These are phyloP conservation scores for Mortierella hygrophila DNA, from an alignment of 192 early-diverging fungal species.

Conservation along the genomic window DNA sequence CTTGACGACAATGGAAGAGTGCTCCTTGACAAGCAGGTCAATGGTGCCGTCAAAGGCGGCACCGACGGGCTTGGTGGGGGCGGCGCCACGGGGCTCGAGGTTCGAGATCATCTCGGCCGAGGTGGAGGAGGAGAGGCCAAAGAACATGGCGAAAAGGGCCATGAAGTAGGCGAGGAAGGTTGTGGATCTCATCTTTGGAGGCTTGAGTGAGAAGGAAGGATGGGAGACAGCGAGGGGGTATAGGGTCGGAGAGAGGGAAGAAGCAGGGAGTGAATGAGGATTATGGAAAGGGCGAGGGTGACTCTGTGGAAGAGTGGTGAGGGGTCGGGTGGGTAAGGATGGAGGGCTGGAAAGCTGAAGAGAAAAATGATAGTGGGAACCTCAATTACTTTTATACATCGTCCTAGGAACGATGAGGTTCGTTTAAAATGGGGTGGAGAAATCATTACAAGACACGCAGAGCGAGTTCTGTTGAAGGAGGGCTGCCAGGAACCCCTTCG, in stretches of 20 bases:
- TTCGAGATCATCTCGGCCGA: not conserved
- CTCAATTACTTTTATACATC: not conserved
- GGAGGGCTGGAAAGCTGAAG: slow-evolving; percentile 12
- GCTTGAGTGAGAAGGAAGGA: not conserved
- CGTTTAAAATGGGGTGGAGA: not conserved
- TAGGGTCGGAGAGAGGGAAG: not conserved
- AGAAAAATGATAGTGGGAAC: not conserved
- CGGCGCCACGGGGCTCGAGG: not conserved
- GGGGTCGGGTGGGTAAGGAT: not conserved
- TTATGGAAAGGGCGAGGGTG: not conserved
- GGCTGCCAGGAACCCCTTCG: not conserved
- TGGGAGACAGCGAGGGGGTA: not conserved
- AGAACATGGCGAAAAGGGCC: slow-evolving; percentile 3
- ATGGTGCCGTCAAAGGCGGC: not conserved
- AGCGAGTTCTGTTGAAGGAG: not conserved
- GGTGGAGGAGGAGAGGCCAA: not conserved
- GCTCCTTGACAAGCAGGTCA: slow-evolving; percentile 1
- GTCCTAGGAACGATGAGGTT: not conserved
- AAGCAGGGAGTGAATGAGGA: not conserved
- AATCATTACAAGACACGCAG: not conserved
- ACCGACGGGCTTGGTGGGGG: not conserved
- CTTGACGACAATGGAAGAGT: slow-evolving; percentile 1
- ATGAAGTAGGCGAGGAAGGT: not conserved
- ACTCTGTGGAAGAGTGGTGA: slow-evolving; percentile 16
- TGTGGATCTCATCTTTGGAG: not conserved